Evolutionary conservation across 306 rosid genomes (phyloP).

Genomic region (Cicer judaicum): DNA sequence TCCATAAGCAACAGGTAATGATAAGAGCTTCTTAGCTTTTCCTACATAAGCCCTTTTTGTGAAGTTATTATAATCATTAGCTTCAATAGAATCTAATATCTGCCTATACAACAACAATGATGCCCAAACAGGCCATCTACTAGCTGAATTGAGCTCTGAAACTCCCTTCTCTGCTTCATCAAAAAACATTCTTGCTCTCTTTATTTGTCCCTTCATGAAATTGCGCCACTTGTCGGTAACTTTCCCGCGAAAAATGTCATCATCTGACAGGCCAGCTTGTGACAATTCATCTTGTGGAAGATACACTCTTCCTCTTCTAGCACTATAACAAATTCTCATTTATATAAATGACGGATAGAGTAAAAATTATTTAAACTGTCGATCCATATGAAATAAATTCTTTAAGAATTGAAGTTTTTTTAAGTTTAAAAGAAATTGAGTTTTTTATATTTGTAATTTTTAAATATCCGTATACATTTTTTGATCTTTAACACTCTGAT

Average conservation of each 20-base stretch:
- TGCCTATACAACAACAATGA: conserved; percentile 80
- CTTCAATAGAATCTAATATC: conserved; percentile 90
- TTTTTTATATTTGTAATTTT: no score
- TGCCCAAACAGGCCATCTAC: conserved; percentile 97
- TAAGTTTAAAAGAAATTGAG: no score
- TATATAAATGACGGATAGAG: no score
- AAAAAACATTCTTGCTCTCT: conserved; percentile 87
- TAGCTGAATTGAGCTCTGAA: conserved; percentile 73
- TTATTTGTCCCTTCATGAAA: conserved; percentile 89
- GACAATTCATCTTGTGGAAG: conserved; percentile 94
- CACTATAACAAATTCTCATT: conserved; percentile 47
- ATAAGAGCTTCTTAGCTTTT: conserved; percentile 68
- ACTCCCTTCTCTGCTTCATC: conserved; percentile 95
- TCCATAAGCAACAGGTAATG: conserved; percentile 81
- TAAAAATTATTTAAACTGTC: no score
- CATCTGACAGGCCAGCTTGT: conserved; percentile 81
- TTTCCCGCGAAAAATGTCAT: conserved; percentile 70
- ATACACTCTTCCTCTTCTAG: conserved; percentile 93
- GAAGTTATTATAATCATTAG: conserved; percentile 91
- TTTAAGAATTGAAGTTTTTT: no score
- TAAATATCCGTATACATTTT: no score
- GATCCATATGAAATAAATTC: no score
- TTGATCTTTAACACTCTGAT: no score
- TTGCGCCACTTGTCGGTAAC: conserved; percentile 88
- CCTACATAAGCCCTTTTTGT: conserved; percentile 88